Percentiles rank a stretch among this genome's conserved stretches.
These are phyloP conservation scores for Lactarius tabidus DNA, from an alignment of 768 basidiomycete genomes.

Conservation along the genomic window DNA sequence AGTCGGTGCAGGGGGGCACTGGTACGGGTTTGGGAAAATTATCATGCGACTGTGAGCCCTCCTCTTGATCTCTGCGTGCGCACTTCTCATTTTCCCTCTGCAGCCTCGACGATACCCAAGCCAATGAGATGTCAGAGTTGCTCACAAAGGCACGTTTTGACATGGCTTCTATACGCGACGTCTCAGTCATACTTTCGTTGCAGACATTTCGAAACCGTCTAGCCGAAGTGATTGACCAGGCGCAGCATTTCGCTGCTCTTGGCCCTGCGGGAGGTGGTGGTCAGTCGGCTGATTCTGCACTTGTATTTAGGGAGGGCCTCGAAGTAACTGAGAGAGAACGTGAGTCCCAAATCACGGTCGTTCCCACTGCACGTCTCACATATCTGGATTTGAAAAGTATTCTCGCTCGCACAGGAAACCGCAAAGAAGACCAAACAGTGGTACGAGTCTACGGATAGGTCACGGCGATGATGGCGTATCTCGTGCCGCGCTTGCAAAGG, in stretches of 20 bases:
- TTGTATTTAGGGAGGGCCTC: slow-evolving; percentile 84
- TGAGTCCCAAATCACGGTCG: slow-evolving; percentile 41
- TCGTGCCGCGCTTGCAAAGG: not conserved
- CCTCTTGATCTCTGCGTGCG: not conserved
- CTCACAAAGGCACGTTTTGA: slow-evolving; percentile 53
- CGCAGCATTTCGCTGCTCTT: slow-evolving; percentile 78
- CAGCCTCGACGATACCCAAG: slow-evolving; percentile 76
- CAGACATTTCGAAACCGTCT: slow-evolving; percentile 79
- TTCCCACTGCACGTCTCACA: slow-evolving; percentile 7
- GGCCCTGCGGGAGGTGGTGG: slow-evolving; percentile 54
- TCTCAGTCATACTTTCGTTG: slow-evolving; percentile 17
- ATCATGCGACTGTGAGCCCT: slow-evolving; percentile 73
- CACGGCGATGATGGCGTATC: slow-evolving; percentile 37
- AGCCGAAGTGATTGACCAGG: slow-evolving; percentile 79
- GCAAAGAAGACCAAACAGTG: slow-evolving; percentile 72
- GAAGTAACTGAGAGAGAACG: slow-evolving; percentile 91
- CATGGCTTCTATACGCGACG: not conserved
- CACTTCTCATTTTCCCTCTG: not conserved
- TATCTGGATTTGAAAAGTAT: slow-evolving; percentile 50
- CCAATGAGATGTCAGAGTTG: slow-evolving; percentile 64
- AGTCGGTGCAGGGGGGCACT: slow-evolving; percentile 82
- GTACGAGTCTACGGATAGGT: slow-evolving; percentile 71
- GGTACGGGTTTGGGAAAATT: slow-evolving; percentile 90
- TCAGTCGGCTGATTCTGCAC: slow-evolving; percentile 53
- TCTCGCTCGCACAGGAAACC: slow-evolving; percentile 80